Percentiles rank a stretch among this genome's conserved stretches.
Conservation (phyloP, 306 rosid species). For the Prunus kanzakura region DNA sequence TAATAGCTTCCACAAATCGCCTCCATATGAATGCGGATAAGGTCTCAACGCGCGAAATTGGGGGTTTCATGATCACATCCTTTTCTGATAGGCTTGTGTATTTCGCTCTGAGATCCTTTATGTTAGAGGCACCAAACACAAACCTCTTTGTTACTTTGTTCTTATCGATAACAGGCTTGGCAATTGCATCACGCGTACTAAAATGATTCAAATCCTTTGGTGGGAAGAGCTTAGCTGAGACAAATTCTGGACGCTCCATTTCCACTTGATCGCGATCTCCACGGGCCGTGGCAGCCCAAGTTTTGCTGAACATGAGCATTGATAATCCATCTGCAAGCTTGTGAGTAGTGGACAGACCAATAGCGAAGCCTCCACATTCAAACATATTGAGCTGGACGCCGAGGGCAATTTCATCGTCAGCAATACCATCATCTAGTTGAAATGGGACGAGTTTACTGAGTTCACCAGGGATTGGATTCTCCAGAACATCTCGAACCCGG, state of each 20-base stretch:
- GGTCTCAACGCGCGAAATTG: neutral
- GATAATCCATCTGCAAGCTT: slow-evolving; percentile 1
- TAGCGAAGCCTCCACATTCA: slow-evolving; percentile 38
- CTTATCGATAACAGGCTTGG: neutral
- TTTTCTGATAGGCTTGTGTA: neutral
- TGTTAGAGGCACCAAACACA: slow-evolving; percentile 1
- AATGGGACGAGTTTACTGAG: slow-evolving; percentile 11
- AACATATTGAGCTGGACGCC: slow-evolving; percentile 51
- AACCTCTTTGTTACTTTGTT: neutral
- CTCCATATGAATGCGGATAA: neutral
- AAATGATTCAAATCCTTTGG: neutral
- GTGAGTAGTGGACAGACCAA: neutral
- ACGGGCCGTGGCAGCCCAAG: neutral
- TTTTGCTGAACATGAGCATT: neutral
- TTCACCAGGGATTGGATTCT: slow-evolving; percentile 34
- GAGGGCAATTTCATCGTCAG: slow-evolving; percentile 28
- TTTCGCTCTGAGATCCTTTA: neutral
- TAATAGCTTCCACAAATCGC: neutral
- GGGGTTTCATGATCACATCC: neutral
- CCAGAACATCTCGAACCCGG: slow-evolving; percentile 28
- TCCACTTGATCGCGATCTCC: neutral
- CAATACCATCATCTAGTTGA: neutral
- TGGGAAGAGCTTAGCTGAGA: neutral
- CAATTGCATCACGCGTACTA: too few relatives aligned
- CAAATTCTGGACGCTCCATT: neutral